Base-by-base conservation (phyloP, 129 eudicot species). In the Arctium lappa region DNA sequence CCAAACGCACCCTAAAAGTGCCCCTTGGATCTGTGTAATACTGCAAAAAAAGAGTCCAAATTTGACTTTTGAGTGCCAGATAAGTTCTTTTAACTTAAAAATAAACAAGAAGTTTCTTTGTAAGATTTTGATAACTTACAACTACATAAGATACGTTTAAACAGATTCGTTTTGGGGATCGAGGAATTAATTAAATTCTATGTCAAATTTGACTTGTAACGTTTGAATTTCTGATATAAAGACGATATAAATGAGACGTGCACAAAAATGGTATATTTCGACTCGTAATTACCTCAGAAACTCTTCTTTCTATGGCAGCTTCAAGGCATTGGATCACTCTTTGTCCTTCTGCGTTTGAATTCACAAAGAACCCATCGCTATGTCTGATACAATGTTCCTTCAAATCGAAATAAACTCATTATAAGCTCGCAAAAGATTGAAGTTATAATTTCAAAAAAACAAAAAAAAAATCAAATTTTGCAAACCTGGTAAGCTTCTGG, bases 251-350 rank as follows among this genome's bases (percentile, higher is more conserved):
- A 12, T 7, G 30, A 69, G 36, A 69, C 8, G n/a, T 22, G 63
- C 4, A 22, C 16, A 82, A 82, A 75, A 82, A 66, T 82, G 73
- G 69, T 31, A 42, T 39, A 38, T 31, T 74, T 50, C 4, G 0
- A 46, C 56, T 66, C 30, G 38, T 32, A 8, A 81, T 84, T 84
- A 95, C 99, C 92, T 96, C 98, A 76, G 98, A 96, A 16, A 93
- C 99, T 82, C 98, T 86, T 89, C 99, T 91, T 87, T 87, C 88
- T 31, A 96, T 96, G 10, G 99, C 99, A 66, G 99, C 99, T 85
- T 93, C 99, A 77, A 96, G 99, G 83, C 99, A 96, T 11, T 91
- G 99, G 73, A 93, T 94, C 81, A 96, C 93, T 74, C 97, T 88
- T 90, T 96, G 89, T 73, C 99, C 90, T 88, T 96, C 99, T 15